phyloP scores from a whole-genome alignment of 148 eudicot species.

The Persicaria maculosa region DNA sequence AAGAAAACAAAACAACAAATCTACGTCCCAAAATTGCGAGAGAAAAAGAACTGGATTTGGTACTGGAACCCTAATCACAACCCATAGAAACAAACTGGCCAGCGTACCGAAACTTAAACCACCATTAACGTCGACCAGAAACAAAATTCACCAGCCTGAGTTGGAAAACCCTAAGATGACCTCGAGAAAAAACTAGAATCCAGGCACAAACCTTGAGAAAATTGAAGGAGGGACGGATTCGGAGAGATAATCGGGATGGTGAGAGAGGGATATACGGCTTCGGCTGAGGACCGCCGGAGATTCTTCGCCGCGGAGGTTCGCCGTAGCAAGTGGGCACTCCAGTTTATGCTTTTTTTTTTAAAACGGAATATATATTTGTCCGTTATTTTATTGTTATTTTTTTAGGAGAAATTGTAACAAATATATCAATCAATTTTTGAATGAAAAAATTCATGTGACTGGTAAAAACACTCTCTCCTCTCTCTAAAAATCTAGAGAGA shows the following conservation, averaged over 20 bases:
- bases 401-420: too few species aligned
- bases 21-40: not conserved
- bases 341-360: too few species aligned
- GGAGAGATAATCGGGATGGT: not conserved
- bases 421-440: too few species aligned
- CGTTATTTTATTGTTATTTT: too few species aligned
- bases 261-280: not conserved
- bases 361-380: too few species aligned
- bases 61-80: not conserved
- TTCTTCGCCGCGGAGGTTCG: not conserved
- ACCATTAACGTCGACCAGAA: not conserved
- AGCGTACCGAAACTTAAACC: not conserved
- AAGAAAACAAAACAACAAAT: not conserved
- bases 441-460: too few species aligned
- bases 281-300: not conserved
- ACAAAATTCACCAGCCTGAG: not conserved
- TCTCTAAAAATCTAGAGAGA: too few species aligned
- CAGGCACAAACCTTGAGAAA: not conserved
- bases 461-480: too few species aligned
- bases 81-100: not conserved
- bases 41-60: not conserved
- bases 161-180: conserved; percentile 3
- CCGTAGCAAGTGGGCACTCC: not conserved
- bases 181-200: not conserved
- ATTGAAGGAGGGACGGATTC: not conserved